A percentile compares a stretch with the other conserved stretches of the same genome.
phyloP scores from a whole-genome alignment of 2,329 filamentous ascomycete genomes.

The Colletotrichum sp. region DNA sequence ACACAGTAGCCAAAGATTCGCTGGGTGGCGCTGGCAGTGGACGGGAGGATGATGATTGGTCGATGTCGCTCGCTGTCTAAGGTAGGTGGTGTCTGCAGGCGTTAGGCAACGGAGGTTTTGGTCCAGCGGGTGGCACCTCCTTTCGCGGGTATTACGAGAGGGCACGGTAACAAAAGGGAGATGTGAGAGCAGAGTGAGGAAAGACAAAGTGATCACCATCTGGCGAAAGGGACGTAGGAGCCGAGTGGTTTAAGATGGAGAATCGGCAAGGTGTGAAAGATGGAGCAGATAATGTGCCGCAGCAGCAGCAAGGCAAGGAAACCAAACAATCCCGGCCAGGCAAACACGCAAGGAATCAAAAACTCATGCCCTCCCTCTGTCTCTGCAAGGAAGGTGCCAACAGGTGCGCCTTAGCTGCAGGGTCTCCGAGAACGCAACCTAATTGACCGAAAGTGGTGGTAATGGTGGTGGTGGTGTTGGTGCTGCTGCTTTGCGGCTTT shows the following conservation, averaged over 20 bases:
- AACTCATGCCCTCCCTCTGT: not conserved
- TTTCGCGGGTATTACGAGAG: not conserved
- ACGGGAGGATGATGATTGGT: not conserved
- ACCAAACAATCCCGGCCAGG: not conserved
- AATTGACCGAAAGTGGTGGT: not conserved
- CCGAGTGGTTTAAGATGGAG: not conserved
- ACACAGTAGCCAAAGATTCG: slow-evolving; percentile 11
- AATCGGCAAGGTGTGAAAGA: not conserved
- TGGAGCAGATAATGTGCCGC: not conserved
- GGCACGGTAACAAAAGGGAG: not conserved
- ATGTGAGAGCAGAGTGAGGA: not conserved
- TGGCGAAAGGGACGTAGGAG: not conserved
- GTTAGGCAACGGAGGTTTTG: not conserved
- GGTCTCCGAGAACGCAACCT: not conserved
- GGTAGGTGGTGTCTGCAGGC: not conserved
- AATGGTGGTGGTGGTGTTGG: not conserved
- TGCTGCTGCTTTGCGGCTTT: not conserved
- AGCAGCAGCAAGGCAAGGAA: not conserved
- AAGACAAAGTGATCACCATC: not conserved
- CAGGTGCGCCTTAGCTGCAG: not conserved
- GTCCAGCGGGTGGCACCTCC: not conserved
- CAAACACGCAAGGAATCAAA: not conserved
- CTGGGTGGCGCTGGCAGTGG: not conserved
- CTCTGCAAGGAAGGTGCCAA: not conserved
- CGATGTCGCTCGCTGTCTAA: not conserved